Conservation (phyloP, 2,329 filamentous ascomycete species). For the Alternaria triticimaculans region DNA sequence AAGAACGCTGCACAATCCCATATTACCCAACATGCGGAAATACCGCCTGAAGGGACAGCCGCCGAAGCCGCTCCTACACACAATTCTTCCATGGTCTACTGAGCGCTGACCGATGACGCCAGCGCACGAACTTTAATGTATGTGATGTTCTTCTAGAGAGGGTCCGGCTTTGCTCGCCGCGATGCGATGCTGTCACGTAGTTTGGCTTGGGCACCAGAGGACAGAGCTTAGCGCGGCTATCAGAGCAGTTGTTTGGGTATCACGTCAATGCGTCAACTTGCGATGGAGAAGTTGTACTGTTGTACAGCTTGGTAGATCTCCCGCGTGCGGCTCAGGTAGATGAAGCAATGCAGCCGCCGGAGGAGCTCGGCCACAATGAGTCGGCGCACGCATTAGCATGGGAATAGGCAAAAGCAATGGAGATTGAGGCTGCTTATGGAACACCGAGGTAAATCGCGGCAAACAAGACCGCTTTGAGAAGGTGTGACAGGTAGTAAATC, state of each 20-base stretch:
- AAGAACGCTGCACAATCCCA: neutral
- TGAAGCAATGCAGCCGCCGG: constrained; percentile 13
- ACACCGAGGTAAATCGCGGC: neutral
- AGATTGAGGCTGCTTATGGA: neutral
- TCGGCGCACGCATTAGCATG: neutral
- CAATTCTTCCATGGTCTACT: neutral
- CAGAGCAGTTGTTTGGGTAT: neutral
- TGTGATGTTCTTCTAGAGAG: neutral
- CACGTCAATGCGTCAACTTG: neutral
- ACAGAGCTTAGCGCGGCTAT: constrained; percentile 6
- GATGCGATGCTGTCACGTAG: constrained; percentile 18
- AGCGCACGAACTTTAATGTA: neutral
- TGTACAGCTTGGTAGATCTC: constrained; percentile 26
- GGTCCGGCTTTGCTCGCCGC: neutral
- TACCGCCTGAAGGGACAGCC: neutral
- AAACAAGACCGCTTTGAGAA: neutral
- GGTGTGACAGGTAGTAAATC: constrained; percentile 7
- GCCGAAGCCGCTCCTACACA: neutral
- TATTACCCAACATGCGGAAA: neutral
- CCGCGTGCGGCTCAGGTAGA: constrained; percentile 18
- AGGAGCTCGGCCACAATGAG: constrained; percentile 4
- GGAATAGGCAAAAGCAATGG: neutral
- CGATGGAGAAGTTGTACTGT: neutral
- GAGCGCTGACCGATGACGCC: constrained; percentile 2
- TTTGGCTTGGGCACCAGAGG: constrained; percentile 3